Evolutionary conservation across 148 eudicot species (phyloP), one percentile per base, ranked within the genome.

Genomic region (Camellia granthamiana): DNA sequence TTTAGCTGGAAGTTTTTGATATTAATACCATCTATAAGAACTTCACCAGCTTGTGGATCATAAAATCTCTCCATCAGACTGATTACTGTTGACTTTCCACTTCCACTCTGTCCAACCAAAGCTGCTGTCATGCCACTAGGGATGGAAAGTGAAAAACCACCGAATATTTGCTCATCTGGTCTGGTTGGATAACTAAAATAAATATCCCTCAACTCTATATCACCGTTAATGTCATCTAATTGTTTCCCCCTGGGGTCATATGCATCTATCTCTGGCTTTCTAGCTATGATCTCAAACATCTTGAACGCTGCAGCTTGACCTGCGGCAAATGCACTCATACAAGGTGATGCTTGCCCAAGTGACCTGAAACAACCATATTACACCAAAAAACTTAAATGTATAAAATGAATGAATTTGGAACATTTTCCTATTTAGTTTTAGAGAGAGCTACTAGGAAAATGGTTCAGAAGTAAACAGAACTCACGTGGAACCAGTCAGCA

Each of bases 91-190:
- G 93, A 90, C 81, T 90, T 90, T 52, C 93, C 93, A 13, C 93
- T 90, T 44, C 91, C 91, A 80, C 93, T 90, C 75, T 90, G 90
- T 42, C 93, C 93, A 46, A 90, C 93, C 80, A 90, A 74, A 75
- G 93, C 91, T 55, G 87, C 85, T 44, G 93, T 88, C 14, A 78
- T 81, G 70, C 93, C 93, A 61, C 88, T 85, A 10, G 90, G 81
- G 77, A 90, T 88, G 64, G 63, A 84, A 1, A 90, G 80, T 10
- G 91, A 88, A 78, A 90, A 87, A 52, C 90, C 90, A 9, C 80
- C 69, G 74, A 90, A 90, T 47, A 90, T 88, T 64, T 81, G 86
- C 79, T 90, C 93, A 76, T 88, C 87, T 47, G 91, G 89, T 55
- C 93, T 81, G 6, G 90, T 83, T 52, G 93, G 93, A 72, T 90